These are phyloP conservation scores for Papiliotrema terrestris DNA, from an alignment of 1,284 basidiomycete genomes.

Conservation along the genomic window DNA sequence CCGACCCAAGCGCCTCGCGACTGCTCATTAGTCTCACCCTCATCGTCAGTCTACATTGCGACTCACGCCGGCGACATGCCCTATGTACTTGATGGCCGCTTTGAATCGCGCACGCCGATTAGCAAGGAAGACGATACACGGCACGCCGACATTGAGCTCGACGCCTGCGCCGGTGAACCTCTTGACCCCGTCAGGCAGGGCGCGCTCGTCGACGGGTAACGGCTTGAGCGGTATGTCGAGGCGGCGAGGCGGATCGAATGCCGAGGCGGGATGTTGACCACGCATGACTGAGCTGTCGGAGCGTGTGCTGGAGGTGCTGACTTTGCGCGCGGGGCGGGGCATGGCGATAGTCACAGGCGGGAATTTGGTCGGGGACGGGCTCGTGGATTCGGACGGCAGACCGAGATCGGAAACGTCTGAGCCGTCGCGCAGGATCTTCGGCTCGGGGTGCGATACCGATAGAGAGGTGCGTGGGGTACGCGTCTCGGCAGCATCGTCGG, in stretches of 20 bases:
- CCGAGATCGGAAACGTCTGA: conserved; percentile 43
- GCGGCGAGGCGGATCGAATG: conserved; percentile 39
- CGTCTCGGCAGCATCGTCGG: conserved; percentile 29
- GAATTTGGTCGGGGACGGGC: conserved; percentile 1
- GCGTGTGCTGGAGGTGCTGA: conserved; percentile 5
- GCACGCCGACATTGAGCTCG: conserved; percentile 79
- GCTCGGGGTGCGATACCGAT: conserved; percentile 11
- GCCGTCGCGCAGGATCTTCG: conserved; percentile 29
- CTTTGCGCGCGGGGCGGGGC: conserved; percentile 13
- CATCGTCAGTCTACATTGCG: background rate
- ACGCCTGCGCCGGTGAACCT: conserved; percentile 54
- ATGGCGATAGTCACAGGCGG: conserved; percentile 4
- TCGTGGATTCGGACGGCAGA: background rate
- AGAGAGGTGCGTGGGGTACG: conserved; percentile 24
- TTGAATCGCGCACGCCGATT: conserved; percentile 71
- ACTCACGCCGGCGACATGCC: conserved; percentile 68
- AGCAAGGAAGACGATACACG: conserved; percentile 75
- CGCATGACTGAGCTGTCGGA: conserved; percentile 26
- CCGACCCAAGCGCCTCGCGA: conserved; percentile 78
- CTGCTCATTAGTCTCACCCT: conserved; percentile 7
- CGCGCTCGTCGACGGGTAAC: conserved; percentile 2
- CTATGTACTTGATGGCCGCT: conserved; percentile 82
- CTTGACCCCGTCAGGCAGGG: conserved; percentile 14
- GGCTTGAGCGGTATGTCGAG: conserved; percentile 39
- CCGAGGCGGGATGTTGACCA: conserved; percentile 41